Percentiles rank a stretch among this genome's conserved stretches.
phyloP scores from a whole-genome alignment of 805 yeast species.

The Cyberlindnera misumaiensis region DNA sequence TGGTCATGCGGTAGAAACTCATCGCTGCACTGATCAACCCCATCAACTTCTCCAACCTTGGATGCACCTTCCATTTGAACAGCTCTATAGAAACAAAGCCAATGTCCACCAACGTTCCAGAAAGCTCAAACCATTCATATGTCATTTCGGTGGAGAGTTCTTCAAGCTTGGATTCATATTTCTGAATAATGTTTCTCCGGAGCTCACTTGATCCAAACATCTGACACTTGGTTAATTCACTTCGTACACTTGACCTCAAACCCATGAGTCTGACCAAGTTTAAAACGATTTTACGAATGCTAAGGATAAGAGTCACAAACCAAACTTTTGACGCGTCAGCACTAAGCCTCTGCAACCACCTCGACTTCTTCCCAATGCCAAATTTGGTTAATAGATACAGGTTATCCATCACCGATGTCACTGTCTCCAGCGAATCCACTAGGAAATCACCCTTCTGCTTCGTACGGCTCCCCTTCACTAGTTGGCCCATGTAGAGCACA shows the following conservation, averaged over 20 bases:
- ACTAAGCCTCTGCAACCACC: conserved; percentile 1
- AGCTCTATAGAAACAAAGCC: conserved; percentile 16
- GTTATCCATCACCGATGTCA: conserved; percentile 18
- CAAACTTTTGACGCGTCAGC: conserved; percentile 14
- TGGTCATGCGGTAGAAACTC: conserved; percentile 15
- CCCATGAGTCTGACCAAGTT: conserved; percentile 6
- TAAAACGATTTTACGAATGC: conserved; percentile 4
- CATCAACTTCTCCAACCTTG: conserved; percentile 10
- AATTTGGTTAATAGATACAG: conserved; percentile 13
- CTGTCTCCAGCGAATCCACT: conserved; percentile 12
- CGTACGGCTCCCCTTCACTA: conserved; percentile 5
- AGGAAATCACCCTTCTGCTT: conserved; percentile 7
- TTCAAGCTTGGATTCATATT: conserved; percentile 9
- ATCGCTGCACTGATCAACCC: conserved; percentile 10
- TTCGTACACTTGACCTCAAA: conserved; percentile 4
- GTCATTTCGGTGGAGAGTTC: conserved; percentile 10
- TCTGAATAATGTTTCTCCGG: conserved; percentile 8
- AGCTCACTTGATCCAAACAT: conserved; percentile 1
- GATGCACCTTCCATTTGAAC: conserved; percentile 11
- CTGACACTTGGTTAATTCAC: conserved; percentile 3
- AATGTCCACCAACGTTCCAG: conserved; percentile 16
- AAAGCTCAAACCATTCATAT: conserved; percentile 6
- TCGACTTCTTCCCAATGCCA: conserved; percentile 7
- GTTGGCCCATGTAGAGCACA: conserved; percentile 11
- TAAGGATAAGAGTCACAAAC: conserved; percentile 15